Conservation (phyloP, 2,329 filamentous ascomycete genomes). For the Tolypocladium ophioglossoides region DNA sequence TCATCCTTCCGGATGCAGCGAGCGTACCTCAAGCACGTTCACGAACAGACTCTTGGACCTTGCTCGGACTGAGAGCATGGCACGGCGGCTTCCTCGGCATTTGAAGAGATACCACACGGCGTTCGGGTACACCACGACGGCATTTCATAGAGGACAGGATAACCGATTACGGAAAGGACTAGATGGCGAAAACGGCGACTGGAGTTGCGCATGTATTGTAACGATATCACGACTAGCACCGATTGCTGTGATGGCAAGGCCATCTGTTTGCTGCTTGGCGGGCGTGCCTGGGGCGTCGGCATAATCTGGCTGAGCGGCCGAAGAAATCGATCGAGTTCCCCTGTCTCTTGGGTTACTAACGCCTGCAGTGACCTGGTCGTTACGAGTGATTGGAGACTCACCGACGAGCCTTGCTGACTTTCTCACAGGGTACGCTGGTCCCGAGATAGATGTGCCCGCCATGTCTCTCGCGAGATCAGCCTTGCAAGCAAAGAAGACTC, state of each 20-base stretch:
- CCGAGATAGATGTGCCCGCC: background rate
- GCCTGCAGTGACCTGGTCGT: constrained; percentile 15
- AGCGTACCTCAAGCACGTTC: constrained; percentile 45
- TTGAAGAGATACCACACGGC: constrained; percentile 1
- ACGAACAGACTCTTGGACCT: constrained; percentile 27
- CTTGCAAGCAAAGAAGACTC: background rate
- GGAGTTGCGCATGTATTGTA: constrained; percentile 6
- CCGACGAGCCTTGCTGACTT: background rate
- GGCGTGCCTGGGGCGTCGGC: background rate
- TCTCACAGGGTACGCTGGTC: background rate
- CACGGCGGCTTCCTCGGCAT: background rate
- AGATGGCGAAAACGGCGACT: constrained; percentile 1
- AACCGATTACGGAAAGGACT: background rate
- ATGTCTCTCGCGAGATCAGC: background rate
- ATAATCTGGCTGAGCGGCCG: background rate
- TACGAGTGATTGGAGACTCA: constrained; percentile 1
- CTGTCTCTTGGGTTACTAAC: constrained; percentile 14
- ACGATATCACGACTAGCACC: constrained; percentile 5
- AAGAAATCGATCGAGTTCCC: background rate
- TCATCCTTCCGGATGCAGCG: constrained; percentile 61
- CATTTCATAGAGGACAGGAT: background rate
- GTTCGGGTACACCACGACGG: background rate
- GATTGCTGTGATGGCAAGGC: background rate
- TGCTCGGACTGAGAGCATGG: constrained; percentile 16
- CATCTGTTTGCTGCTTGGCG: background rate